Percentiles rank a stretch among this genome's conserved stretches.
phyloP scores from a whole-genome alignment of 176 grass and related monocot genomes.

The Hyparrhenia diplandra region DNA sequence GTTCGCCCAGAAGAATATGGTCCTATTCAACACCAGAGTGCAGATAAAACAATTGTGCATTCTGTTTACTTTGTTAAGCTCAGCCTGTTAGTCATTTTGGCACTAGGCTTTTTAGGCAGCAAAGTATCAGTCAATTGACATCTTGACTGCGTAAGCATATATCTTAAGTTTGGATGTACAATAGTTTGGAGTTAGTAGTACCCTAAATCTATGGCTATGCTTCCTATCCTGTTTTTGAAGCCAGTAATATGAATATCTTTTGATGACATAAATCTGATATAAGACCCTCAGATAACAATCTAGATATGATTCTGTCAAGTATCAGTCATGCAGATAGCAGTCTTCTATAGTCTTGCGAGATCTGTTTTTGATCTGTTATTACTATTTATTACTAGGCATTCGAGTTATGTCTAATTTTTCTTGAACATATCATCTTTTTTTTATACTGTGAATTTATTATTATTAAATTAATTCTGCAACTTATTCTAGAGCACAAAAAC shows the following conservation, averaged over 20 bases:
- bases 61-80: neutral
- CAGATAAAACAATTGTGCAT: neutral
- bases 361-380: neutral
- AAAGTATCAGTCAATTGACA: neutral
- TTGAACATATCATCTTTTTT: neutral
- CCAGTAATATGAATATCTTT: slow-evolving; percentile 3
- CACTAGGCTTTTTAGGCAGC: neutral
- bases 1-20: neutral
- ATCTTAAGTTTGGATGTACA: neutral
- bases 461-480: neutral
- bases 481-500: neutral
- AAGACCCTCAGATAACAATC: neutral
- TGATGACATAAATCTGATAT: neutral
- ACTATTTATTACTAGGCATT: neutral
- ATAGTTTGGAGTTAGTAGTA: neutral
- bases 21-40: neutral
- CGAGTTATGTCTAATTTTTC: neutral
- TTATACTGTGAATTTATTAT: neutral
- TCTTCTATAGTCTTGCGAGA: neutral
- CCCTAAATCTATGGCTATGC: neutral
- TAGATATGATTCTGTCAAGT: neutral
- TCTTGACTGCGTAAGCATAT: neutral
- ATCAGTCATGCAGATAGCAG: neutral
- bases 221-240: neutral
- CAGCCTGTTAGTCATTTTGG: neutral